Conservation (phyloP, 108 stramenopile species). For the Nannochloropsis salina region DNA sequence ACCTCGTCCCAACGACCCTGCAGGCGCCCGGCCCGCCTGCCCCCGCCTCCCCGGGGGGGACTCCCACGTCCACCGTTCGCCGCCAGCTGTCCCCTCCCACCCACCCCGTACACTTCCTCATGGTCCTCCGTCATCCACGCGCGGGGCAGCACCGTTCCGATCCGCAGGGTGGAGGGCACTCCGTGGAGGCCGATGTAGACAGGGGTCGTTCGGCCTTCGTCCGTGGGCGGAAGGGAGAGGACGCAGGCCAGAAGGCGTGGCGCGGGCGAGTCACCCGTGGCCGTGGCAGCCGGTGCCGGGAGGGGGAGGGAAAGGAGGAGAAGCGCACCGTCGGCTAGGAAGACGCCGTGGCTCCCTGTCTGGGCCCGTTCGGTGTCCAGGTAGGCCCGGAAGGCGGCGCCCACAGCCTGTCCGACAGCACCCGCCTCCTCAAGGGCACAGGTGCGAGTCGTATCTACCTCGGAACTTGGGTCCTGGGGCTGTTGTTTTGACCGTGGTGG, state of each 20-base stretch:
- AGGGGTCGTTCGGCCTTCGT: neutral
- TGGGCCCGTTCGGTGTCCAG: neutral
- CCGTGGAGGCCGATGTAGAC: neutral
- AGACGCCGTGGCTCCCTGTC: neutral
- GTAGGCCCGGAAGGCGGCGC: neutral
- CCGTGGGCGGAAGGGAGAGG: neutral
- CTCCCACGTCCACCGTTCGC: neutral
- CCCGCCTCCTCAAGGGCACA: neutral
- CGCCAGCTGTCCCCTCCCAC: neutral
- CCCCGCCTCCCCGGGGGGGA: neutral
- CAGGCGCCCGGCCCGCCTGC: neutral
- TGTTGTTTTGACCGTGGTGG: neutral
- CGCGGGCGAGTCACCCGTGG: neutral
- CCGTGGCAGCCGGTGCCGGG: neutral
- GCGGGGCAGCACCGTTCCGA: neutral
- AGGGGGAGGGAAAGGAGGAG: neutral
- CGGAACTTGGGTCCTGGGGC: conserved; percentile 12
- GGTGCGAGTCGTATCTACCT: neutral
- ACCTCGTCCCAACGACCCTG: neutral
- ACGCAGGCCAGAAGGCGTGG: neutral
- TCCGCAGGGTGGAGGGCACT: neutral
- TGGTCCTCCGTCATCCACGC: neutral
- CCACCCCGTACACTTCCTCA: neutral
- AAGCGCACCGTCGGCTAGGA: neutral
- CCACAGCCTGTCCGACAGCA: neutral